Percentiles rank a stretch among this genome's conserved stretches.
These are phyloP conservation scores for Monilinia fructicola DNA, from an alignment of 2,329 filamentous ascomycete genomes.

Conservation along the genomic window DNA sequence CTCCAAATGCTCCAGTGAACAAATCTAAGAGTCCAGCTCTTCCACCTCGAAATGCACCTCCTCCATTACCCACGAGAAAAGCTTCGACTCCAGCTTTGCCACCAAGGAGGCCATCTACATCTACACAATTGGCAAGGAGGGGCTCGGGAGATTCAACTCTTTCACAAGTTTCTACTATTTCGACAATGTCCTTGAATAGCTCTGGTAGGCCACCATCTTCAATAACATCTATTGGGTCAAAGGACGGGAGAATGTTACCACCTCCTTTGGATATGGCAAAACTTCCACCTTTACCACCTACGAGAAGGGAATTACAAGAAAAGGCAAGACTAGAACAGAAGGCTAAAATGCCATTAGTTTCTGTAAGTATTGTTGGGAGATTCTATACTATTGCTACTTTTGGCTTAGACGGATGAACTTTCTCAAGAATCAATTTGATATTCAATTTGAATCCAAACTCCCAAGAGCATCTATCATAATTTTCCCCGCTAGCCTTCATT, in stretches of 20 bases:
- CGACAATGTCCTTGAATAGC: constrained; percentile 50
- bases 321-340: constrained; percentile 46
- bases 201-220: constrained; percentile 44
- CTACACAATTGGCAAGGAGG: constrained; percentile 45
- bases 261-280: constrained; percentile 57
- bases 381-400: background rate
- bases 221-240: constrained; percentile 50
- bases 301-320: constrained; percentile 53
- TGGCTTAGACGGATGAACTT: background rate
- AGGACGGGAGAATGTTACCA: constrained; percentile 51
- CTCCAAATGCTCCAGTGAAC: constrained; percentile 28
- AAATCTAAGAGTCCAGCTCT: constrained; percentile 32
- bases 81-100: constrained; percentile 40
- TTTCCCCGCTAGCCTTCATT: background rate
- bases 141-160: constrained; percentile 59
- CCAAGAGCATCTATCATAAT: background rate
- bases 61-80: constrained; percentile 53
- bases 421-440: background rate
- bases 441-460: background rate
- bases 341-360: constrained; percentile 34
- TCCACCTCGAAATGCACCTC: constrained; percentile 42
- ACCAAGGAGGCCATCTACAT: constrained; percentile 10
- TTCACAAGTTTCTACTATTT: constrained; percentile 55
- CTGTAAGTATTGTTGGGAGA: constrained; percentile 15
- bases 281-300: constrained; percentile 58